Percentiles rank a stretch among this genome's conserved stretches.
Evolutionary conservation across 2,329 filamentous ascomycete genomes (phyloP).

Genomic region (Aspergillus sp.): DNA sequence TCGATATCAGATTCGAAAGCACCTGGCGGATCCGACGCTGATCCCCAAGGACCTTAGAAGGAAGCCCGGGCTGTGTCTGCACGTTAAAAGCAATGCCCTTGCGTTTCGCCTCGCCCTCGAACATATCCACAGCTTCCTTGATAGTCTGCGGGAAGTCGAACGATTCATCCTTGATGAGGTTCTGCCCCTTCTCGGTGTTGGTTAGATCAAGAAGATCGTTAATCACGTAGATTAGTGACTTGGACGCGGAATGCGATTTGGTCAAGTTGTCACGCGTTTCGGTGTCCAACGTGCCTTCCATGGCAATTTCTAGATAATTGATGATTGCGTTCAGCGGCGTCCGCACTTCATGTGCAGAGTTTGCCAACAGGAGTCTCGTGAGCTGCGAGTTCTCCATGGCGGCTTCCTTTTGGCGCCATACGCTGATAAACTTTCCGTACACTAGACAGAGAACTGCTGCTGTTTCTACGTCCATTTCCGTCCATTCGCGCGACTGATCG

Average conservation of each 20-base stretch:
- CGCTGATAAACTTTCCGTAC: slow-evolving; percentile 84
- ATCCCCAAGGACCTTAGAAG: slow-evolving; percentile 64
- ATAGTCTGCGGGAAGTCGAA: slow-evolving; percentile 67
- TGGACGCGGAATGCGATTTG: slow-evolving; percentile 81
- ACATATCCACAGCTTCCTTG: slow-evolving; percentile 67
- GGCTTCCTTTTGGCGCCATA: slow-evolving; percentile 85
- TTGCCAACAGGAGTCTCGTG: slow-evolving; percentile 69
- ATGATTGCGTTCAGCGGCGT: slow-evolving; percentile 90
- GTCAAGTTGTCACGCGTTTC: slow-evolving; percentile 79
- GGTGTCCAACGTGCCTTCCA: slow-evolving; percentile 69
- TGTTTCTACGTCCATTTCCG: slow-evolving; percentile 79
- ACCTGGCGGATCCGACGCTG: slow-evolving; percentile 72
- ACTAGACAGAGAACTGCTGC: slow-evolving; percentile 80
- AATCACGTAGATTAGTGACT: slow-evolving; percentile 87
- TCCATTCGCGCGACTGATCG: slow-evolving; percentile 80
- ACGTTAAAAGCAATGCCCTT: slow-evolving; percentile 68
- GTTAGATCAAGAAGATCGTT: slow-evolving; percentile 85
- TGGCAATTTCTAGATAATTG: slow-evolving; percentile 84
- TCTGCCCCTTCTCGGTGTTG: slow-evolving; percentile 74
- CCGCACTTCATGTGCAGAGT: slow-evolving; percentile 84
- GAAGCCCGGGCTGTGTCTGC: slow-evolving; percentile 59
- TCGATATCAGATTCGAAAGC: slow-evolving; percentile 73
- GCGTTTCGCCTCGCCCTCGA: slow-evolving; percentile 63
- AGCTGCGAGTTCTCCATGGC: slow-evolving; percentile 74
- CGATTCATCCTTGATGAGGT: slow-evolving; percentile 68